Evolutionary conservation across 768 basidiomycete species (phyloP), one percentile per base, ranked within the genome.

Genomic region (Termitomyces sp.): DNA sequence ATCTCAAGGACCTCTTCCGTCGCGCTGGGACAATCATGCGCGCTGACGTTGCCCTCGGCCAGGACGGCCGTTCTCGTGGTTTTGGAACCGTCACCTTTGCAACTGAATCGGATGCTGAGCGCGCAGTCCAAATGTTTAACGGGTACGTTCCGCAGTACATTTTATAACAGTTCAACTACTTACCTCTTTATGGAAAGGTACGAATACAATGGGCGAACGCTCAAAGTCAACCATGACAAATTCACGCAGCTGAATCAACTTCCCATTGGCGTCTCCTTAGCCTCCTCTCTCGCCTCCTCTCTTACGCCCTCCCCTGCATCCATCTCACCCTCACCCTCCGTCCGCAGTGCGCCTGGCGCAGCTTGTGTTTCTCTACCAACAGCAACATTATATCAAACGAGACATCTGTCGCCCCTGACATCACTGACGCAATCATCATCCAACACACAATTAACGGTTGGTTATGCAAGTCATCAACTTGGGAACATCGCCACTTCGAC

Each of bases 1-100:
- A 98, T 70, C 82, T 99, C 48, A 98, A 98, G 74, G 96, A 98
- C 74, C 81, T 98, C 5, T 96, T 98, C 71, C 86, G 96, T 32
- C 87, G 91, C 64, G 94, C 92, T 1, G 96, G 96, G 17, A 87
- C 90, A 20, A 90, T 98, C 57, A 77, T 94, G 40, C 86, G 96
- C 29, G 96, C 96, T 10, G 94, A 96, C 66, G 91, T 97, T 25
- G 91, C 91, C 17, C 83, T 94, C 37, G 93, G 93, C 40, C 85
- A 84, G 5, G 94, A 97, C 69, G 92, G 94, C 12, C 84, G 95
- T 40, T 94, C 92, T 42, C 79, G 94, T 56, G 97, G 97, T 1
- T 96, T 95, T 67, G 96, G 97, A 1, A 96, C 91, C 1, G 95
- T 98, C 1, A 83, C 90, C 0, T 96, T 92, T 69, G 86, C 89